These are phyloP conservation scores for Russula earlei DNA, from an alignment of 768 basidiomycete species.

Conservation along the genomic window DNA sequence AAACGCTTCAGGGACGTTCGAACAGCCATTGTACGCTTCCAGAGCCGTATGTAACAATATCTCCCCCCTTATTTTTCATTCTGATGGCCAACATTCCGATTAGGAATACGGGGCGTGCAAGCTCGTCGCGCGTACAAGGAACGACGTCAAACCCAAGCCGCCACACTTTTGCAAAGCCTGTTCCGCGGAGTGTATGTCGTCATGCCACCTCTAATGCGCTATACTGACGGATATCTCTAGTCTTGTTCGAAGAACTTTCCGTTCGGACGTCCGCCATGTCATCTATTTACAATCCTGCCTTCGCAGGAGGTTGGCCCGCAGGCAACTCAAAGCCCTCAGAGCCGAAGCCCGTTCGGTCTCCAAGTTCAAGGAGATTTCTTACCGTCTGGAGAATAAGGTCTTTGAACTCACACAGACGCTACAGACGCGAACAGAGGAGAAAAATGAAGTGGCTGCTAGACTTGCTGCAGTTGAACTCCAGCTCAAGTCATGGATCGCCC, in stretches of 20 bases:
- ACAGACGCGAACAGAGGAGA: constrained; percentile 84
- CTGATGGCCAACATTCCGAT: constrained; percentile 5
- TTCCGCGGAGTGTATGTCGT: constrained; percentile 77
- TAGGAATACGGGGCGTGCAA: constrained; percentile 69
- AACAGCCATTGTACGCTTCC: constrained; percentile 58
- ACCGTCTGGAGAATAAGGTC: constrained; percentile 96
- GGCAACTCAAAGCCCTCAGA: constrained; percentile 73
- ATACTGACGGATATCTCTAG: constrained; percentile 28
- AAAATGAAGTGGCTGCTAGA: constrained; percentile 73
- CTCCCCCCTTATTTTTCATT: not conserved
- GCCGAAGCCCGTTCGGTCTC: constrained; percentile 94
- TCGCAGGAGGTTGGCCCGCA: constrained; percentile 79
- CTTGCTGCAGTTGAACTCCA: constrained; percentile 77
- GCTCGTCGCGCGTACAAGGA: constrained; percentile 53
- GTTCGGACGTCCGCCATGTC: constrained; percentile 57
- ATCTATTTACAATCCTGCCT: constrained; percentile 87
- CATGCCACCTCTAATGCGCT: not conserved
- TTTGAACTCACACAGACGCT: constrained; percentile 94
- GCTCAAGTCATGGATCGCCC: constrained; percentile 72
- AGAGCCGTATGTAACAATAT: constrained; percentile 66
- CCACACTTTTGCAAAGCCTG: constrained; percentile 68
- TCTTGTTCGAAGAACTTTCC: constrained; percentile 43
- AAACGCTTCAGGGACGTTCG: constrained; percentile 56
- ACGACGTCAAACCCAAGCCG: constrained; percentile 48
- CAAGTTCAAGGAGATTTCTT: constrained; percentile 98